These are phyloP conservation scores for Fraxinus platypoda DNA, from an alignment of 305 asterid species.

Conservation along the genomic window DNA sequence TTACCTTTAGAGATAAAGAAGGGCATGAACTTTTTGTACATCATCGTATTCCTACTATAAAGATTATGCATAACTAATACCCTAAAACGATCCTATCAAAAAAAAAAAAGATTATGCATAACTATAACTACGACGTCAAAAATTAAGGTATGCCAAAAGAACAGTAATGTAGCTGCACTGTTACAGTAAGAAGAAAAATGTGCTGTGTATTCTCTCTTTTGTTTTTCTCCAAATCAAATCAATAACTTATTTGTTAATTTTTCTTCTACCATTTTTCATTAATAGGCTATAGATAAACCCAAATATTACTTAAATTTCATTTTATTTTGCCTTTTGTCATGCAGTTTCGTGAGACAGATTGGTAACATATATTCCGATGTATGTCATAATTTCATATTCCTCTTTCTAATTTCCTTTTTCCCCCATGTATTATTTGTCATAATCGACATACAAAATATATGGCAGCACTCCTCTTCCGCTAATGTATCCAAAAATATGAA, in stretches of 20 bases:
- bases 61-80: background rate
- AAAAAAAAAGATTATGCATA: background rate
- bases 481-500: background rate
- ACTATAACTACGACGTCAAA: background rate
- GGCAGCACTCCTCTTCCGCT: background rate
- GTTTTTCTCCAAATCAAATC: background rate
- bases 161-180: background rate
- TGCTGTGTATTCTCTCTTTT: background rate
- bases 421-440: background rate
- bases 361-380: background rate
- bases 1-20: background rate
- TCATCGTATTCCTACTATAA: background rate
- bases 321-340: background rate
- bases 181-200: background rate
- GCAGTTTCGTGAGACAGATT: background rate
- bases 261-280: background rate
- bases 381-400: background rate
- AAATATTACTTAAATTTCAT: background rate
- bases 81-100: too few relatives aligned
- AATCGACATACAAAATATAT: background rate
- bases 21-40: background rate
- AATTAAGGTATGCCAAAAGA: background rate
- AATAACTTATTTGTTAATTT: background rate
- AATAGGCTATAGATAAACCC: background rate
- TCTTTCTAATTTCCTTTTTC: background rate